These are phyloP conservation scores for Epichloe sp. DNA, from an alignment of 2,329 filamentous ascomycete genomes.

Conservation along the genomic window DNA sequence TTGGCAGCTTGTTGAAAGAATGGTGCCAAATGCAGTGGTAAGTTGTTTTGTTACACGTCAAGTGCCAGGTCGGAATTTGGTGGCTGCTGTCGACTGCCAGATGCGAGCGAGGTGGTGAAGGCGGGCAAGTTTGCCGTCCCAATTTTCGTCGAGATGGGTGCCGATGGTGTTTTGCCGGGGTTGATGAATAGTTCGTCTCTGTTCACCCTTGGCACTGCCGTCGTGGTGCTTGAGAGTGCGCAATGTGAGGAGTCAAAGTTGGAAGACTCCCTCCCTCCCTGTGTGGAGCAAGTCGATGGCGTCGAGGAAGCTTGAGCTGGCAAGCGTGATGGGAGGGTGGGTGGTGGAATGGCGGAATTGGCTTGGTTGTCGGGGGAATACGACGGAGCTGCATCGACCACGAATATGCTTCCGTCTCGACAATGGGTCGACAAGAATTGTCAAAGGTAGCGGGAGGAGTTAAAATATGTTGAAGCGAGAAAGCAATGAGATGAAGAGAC, in stretches of 20 bases:
- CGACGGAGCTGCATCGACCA: neutral
- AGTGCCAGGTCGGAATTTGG: neutral
- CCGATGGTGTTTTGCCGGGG: neutral
- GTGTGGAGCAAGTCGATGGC: neutral
- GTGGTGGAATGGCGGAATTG: neutral
- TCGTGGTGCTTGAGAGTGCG: neutral
- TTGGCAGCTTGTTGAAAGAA: neutral
- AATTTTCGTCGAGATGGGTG: neutral
- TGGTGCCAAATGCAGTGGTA: too few species aligned
- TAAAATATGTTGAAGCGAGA: neutral
- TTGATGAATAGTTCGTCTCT: neutral
- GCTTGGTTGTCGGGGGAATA: neutral
- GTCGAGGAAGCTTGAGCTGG: neutral
- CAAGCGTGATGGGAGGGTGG: neutral
- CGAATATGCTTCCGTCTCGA: too few species aligned
- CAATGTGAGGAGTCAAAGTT: neutral
- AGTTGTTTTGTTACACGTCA: neutral
- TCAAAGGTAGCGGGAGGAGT: neutral
- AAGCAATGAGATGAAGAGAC: neutral
- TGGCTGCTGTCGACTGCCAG: neutral
- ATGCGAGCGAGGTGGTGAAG: neutral
- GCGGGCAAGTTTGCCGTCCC: neutral
- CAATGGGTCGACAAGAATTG: too few species aligned
- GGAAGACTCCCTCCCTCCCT: neutral
- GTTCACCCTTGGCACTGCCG: neutral